phyloP scores from a whole-genome alignment of 2,329 filamentous ascomycete genomes.

The Eutypella sp. region DNA sequence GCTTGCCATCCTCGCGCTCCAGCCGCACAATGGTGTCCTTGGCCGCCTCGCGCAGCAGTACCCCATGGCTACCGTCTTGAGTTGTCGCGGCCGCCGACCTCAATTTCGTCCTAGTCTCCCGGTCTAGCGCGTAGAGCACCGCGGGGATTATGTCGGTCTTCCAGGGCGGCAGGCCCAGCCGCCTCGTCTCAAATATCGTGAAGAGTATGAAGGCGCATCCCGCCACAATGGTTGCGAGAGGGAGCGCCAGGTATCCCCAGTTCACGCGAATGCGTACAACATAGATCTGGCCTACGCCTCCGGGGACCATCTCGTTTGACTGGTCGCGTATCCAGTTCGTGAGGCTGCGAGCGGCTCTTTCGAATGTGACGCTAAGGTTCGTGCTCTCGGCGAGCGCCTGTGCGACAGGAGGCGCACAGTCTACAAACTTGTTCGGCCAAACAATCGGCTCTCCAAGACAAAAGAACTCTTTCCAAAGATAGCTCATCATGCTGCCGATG shows the following conservation, averaged over 20 bases:
- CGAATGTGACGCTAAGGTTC: conserved; percentile 10
- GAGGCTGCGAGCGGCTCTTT: conserved; percentile 8
- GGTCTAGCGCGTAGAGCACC: conserved; percentile 10
- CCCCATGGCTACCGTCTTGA: not conserved
- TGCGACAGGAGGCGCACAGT: not conserved
- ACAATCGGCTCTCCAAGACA: not conserved
- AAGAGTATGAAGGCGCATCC: conserved; percentile 10
- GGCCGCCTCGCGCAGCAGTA: not conserved
- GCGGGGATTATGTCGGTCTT: conserved; percentile 16
- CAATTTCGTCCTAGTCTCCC: not conserved
- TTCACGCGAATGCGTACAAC: conserved; percentile 12
- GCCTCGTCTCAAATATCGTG: conserved; percentile 12
- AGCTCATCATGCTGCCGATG: conserved; percentile 9
- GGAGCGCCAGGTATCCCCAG: conserved; percentile 17
- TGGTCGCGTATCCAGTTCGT: conserved; percentile 14
- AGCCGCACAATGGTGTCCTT: not conserved
- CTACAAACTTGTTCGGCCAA: conserved; percentile 1
- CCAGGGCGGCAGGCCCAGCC: conserved; percentile 11
- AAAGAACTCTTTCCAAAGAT: conserved; percentile 9
- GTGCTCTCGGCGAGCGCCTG: conserved; percentile 10
- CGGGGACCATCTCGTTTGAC: conserved; percentile 2
- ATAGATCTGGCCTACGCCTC: conserved; percentile 12
- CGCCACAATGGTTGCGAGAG: conserved; percentile 6
- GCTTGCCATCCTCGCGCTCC: too few relatives aligned
- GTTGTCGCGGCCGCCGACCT: not conserved